Base-by-base conservation (phyloP, 2,329 filamentous ascomycete species). In the Alternaria sp. region DNA sequence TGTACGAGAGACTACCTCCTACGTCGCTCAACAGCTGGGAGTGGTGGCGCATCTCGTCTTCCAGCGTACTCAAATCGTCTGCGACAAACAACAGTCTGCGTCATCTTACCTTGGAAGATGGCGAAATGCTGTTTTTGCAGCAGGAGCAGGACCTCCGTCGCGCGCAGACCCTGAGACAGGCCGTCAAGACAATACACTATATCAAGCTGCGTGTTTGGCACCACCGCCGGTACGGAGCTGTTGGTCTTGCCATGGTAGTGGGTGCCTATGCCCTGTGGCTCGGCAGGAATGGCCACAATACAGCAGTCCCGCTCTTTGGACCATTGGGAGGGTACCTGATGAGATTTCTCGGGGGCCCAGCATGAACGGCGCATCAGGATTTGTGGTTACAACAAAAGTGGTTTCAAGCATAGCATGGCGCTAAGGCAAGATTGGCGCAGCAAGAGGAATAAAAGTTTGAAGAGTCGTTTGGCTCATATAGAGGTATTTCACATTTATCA, bases 1-100 rank as follows among this genome's bases (percentile, higher is more conserved):
- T 98, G 1, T 91, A 91, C 77, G 79, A 85, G 7, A 75, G 80
- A 3, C 83, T 92, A 69, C 95, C 94, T 1, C 96, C 95, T 0
- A 87, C 93, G 69, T 84, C 83, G 1, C 83, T 99, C 7, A 86
- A 84, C 8, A 81, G 80, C 56, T 81, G 85, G 37, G 85, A 87
- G 6, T 98, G 94, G 94, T 83, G 84, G 64, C 81, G 80, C 15
- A 90, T 99, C 63, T 94, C 94, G 3, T 78, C 80, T 7, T 87
- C 87, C 63, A 97, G 94, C 77, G 93, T 93, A 8, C 86, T 99
- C 56, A 97, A 97, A 80, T 97, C 94, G 2, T 92, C 92, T 0
- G 85, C 87, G 12, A 83, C 87, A 73, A 75, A 84, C 53, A 76
- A 82, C 46, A 78, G 78, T 41, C 83, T 87, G 51, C 78, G 83